These are phyloP conservation scores for Kodamaea arcana DNA, from an alignment of 1,139 yeast genomes.

Conservation along the genomic window DNA sequence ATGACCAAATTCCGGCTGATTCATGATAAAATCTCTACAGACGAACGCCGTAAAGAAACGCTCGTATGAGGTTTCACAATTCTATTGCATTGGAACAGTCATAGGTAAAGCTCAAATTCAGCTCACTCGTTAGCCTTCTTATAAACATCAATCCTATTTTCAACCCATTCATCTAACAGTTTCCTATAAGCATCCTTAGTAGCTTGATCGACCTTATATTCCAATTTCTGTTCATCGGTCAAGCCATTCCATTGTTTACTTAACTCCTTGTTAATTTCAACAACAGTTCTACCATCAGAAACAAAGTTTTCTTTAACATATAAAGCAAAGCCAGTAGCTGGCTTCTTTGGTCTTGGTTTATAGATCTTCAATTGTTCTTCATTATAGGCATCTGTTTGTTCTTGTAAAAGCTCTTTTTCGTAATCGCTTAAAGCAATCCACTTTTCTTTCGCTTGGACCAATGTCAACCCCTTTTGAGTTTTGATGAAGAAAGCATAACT, in stretches of 20 bases:
- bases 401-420: conserved; percentile 24
- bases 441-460: conserved; percentile 17
- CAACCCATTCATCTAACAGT: conserved; percentile 26
- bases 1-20: no score
- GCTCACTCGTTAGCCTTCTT: conserved; percentile 5
- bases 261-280: conserved; percentile 25
- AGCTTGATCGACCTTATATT: conserved; percentile 20
- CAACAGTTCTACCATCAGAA: conserved; percentile 18
- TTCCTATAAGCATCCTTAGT: conserved; percentile 19
- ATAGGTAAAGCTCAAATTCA: no score
- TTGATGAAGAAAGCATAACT: conserved; percentile 29
- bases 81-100: no score
- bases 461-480: conserved; percentile 15
- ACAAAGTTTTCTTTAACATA: conserved; percentile 29
- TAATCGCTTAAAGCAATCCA: conserved; percentile 22
- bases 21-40: no score
- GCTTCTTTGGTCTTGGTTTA: conserved; percentile 34
- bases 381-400: conserved; percentile 27
- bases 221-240: conserved; percentile 25
- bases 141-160: conserved; percentile 22
- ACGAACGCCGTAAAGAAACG: no score
- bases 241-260: conserved; percentile 30
- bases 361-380: conserved; percentile 21
- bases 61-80: no score
- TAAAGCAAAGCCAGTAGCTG: conserved; percentile 28